Percentiles rank a stretch among this genome's conserved stretches.
Evolutionary conservation across 495 filamentous ascomycete genomes (phyloP).

Genomic region (Mytilinidion resinicola): DNA sequence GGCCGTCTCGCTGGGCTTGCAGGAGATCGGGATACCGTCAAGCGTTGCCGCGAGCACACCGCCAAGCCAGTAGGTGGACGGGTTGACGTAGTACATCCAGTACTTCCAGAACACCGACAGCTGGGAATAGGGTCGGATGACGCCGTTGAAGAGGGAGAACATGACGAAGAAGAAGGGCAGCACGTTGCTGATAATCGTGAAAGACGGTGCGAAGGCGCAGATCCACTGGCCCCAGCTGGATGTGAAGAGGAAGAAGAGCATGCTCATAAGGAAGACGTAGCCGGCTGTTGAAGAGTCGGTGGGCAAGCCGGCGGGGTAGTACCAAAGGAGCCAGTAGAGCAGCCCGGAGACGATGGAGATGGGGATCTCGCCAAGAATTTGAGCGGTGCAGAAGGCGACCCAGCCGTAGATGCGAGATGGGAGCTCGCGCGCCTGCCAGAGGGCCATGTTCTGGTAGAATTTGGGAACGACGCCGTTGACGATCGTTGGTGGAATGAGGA

Average conservation of each 20-base stretch:
- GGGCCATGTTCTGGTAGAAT: conserved; percentile 68
- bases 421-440: conserved; percentile 72
- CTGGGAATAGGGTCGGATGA: conserved; percentile 42
- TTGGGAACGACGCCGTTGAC: conserved; percentile 77
- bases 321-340: conserved; percentile 75
- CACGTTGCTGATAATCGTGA: conserved; percentile 73
- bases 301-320: conserved; percentile 68
- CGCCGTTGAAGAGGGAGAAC: conserved; percentile 69
- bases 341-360: conserved; percentile 55
- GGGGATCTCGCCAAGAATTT: conserved; percentile 72
- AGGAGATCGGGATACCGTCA: conserved; percentile 49
- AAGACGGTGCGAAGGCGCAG: conserved; percentile 69
- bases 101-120: conserved; percentile 38
- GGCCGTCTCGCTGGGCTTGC: conserved; percentile 54
- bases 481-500: conserved; percentile 64
- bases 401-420: conserved; percentile 75
- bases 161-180: conserved; percentile 78
- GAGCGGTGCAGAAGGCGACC: conserved; percentile 74
- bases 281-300: conserved; percentile 57
- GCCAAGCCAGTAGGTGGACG: conserved; percentile 57
- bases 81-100: conserved; percentile 42
- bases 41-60: conserved; percentile 63
- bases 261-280: conserved; percentile 77
- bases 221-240: conserved; percentile 80
- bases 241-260: conserved; percentile 77